phyloP scores from a whole-genome alignment of 2,329 filamentous ascomycete genomes.

The Colletotrichum zoysiae region DNA sequence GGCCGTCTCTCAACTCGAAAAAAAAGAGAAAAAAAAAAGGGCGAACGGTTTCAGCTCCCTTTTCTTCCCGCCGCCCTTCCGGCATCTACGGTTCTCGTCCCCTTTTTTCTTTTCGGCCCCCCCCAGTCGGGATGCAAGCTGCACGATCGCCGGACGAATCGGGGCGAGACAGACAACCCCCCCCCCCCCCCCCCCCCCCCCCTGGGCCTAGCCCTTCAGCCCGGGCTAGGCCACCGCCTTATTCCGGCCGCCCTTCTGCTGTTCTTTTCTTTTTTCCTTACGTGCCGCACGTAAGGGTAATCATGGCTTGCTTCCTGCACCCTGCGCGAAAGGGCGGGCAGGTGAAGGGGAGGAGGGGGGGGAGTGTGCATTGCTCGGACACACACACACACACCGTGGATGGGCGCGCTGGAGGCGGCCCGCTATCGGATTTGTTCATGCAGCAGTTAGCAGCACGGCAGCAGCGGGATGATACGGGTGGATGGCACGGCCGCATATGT shows the following conservation, averaged over 20 bases:
- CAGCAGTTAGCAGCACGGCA: conserved; percentile 2
- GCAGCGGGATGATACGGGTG: conserved; percentile 14
- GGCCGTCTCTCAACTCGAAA: background rate
- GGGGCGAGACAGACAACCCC: conserved; percentile 17
- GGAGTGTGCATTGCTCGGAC: conserved; percentile 18
- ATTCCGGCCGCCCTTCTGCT: background rate
- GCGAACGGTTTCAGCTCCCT: conserved; percentile 33
- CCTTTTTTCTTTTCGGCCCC: background rate
- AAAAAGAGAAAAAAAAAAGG: background rate
- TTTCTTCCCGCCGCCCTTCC: background rate
- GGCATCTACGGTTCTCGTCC: background rate
- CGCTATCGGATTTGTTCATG: conserved; percentile 27
- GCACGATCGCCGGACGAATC: conserved; percentile 36
- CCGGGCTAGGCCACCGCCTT: conserved; percentile 17
- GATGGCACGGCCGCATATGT: conserved; percentile 8
- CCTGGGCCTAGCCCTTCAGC: background rate
- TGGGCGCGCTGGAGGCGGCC: conserved; percentile 19
- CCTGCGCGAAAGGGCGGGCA: conserved; percentile 14
- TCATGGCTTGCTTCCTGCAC: background rate
- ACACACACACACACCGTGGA: background rate
- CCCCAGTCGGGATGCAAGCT: conserved; percentile 24
- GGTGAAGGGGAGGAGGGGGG: conserved; percentile 3
- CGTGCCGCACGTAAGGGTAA: conserved; percentile 38
- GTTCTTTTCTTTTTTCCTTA: background rate
- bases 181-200: background rate